Conservation (phyloP, 495 filamentous ascomycete species). For the Aspergillus mulundensis region DNA sequence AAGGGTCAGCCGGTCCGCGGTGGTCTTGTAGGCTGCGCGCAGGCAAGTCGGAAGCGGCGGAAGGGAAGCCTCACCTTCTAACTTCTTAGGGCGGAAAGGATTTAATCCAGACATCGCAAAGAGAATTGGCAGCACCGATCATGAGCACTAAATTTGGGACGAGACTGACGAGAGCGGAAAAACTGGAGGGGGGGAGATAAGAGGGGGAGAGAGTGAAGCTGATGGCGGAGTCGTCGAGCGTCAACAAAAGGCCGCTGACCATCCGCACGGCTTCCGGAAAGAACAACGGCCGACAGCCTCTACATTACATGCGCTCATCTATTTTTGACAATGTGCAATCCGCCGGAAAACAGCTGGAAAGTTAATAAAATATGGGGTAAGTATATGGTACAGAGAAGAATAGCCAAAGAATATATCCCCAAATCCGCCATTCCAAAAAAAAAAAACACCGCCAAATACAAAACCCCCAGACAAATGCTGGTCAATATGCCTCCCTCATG, state of each 20-base stretch:
- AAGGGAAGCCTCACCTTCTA: conserved; percentile 29
- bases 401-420: conserved; percentile 10
- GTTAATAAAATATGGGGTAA: conserved; percentile 8
- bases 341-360: conserved; percentile 11
- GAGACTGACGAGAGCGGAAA: conserved; percentile 12
- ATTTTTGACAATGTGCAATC: conserved; percentile 8
- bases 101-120: conserved; percentile 54
- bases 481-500: conserved; percentile 20
- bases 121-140: conserved; percentile 26
- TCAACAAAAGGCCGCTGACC: conserved; percentile 19
- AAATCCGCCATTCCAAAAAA: conserved; percentile 12
- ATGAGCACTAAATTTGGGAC: conserved; percentile 24
- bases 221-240: background rate
- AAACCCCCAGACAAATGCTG: conserved; percentile 20
- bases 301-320: background rate
- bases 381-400: conserved; percentile 25
- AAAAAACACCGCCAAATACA: conserved; percentile 19
- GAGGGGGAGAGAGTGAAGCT: conserved; percentile 17
- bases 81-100: conserved; percentile 50
- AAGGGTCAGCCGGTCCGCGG: conserved; percentile 11
- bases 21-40: conserved; percentile 4
- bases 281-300: conserved; percentile 22
- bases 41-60: conserved; percentile 18
- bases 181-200: conserved; percentile 12
- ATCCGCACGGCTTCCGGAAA: conserved; percentile 27